phyloP scores from a whole-genome alignment of 345 rosid species.

The Sisymbrium altissimum region DNA sequence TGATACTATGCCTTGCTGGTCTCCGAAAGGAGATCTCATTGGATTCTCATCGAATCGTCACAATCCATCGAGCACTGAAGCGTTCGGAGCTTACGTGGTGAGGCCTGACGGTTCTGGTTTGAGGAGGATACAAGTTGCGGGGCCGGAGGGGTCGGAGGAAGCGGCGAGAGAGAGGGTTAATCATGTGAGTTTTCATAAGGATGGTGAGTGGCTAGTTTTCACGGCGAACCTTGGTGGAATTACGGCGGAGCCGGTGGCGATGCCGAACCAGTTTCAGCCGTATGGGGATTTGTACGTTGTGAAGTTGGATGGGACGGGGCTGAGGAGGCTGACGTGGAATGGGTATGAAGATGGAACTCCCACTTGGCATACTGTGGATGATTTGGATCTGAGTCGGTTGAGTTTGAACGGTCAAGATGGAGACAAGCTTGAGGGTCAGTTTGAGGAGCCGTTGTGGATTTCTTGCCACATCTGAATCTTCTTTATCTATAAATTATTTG shows the following conservation, averaged over 20 bases:
- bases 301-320: slow-evolving; percentile 60
- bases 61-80: slow-evolving; percentile 33
- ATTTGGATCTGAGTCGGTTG: slow-evolving; percentile 31
- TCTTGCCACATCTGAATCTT: slow-evolving; percentile 41
- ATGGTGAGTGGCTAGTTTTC: slow-evolving; percentile 74
- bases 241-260: slow-evolving; percentile 72
- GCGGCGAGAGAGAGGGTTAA: slow-evolving; percentile 75
- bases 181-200: slow-evolving; percentile 66
- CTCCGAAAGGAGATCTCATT: slow-evolving; percentile 76
- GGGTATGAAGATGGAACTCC: slow-evolving; percentile 88
- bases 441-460: slow-evolving; percentile 75
- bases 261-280: slow-evolving; percentile 85
- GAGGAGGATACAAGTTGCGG: slow-evolving; percentile 56
- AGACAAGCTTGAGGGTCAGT: slow-evolving; percentile 51
- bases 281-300: slow-evolving; percentile 66
- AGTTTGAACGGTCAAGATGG: slow-evolving; percentile 36
- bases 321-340: slow-evolving; percentile 81
- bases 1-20: slow-evolving; percentile 89
- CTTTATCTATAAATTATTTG: neutral
- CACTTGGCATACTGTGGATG: slow-evolving; percentile 50
- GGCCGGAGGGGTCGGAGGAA: slow-evolving; percentile 45
- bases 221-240: slow-evolving; percentile 60
- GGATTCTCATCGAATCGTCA: slow-evolving; percentile 90
- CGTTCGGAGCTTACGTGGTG: slow-evolving; percentile 62
- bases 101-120: slow-evolving; percentile 68